These are phyloP conservation scores for Phytophthora tentaculata DNA, from an alignment of 352 stramenopile species.

Conservation along the genomic window DNA sequence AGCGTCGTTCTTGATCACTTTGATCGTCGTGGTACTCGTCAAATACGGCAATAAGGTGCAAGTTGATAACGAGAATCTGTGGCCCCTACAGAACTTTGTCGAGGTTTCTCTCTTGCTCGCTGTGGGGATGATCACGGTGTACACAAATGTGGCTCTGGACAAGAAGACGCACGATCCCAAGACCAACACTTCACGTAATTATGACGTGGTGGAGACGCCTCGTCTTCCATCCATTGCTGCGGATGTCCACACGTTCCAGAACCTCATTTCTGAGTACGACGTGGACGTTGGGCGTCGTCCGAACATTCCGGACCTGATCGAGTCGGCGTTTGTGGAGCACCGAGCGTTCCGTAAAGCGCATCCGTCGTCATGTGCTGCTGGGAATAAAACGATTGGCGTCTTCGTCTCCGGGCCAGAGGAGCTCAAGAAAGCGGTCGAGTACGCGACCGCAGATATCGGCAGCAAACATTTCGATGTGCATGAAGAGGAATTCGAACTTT, in stretches of 20 bases:
- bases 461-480: slow-evolving; percentile 29
- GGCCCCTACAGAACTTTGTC: slow-evolving; percentile 61
- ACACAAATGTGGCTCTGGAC: slow-evolving; percentile 15
- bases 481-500: slow-evolving; percentile 43
- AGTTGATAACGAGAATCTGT: slow-evolving; percentile 32
- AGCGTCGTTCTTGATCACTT: slow-evolving; percentile 22
- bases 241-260: slow-evolving; percentile 24
- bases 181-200: neutral
- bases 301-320: slow-evolving; percentile 38
- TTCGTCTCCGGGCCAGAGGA: slow-evolving; percentile 49
- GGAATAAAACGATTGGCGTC: slow-evolving; percentile 36
- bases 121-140: slow-evolving; percentile 17
- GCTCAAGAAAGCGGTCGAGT: slow-evolving; percentile 35
- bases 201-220: slow-evolving; percentile 17
- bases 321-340: slow-evolving; percentile 27
- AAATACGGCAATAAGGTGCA: slow-evolving; percentile 40
- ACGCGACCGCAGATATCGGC: slow-evolving; percentile 27
- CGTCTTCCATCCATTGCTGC: slow-evolving; percentile 12
- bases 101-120: slow-evolving; percentile 33
- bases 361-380: neutral
- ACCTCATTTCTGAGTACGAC: slow-evolving; percentile 32
- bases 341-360: slow-evolving; percentile 2
- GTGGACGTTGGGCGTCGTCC: slow-evolving; percentile 37
- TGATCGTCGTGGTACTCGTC: slow-evolving; percentile 42
- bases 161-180: slow-evolving; percentile 5